Conservation (phyloP, 768 basidiomycete genomes). For the Cantharellus anzutake region DNA sequence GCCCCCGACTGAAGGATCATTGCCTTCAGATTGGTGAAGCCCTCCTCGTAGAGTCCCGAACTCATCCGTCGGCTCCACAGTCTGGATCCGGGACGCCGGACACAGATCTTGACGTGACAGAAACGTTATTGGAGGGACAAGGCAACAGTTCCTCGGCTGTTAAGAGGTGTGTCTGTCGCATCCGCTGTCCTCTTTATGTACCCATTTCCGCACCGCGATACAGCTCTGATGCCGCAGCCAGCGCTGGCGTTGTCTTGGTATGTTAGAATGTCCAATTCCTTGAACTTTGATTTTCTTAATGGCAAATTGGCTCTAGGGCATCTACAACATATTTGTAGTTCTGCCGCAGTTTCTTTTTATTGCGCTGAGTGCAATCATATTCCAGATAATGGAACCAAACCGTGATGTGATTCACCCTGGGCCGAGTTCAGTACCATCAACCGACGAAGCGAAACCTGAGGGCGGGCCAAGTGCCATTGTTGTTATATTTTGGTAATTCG, state of each 20-base stretch:
- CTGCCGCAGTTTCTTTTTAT: conserved; percentile 5
- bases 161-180: no score
- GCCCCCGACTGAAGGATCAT: neutral
- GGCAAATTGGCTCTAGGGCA: neutral
- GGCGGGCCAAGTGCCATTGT: neutral
- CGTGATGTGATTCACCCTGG: neutral
- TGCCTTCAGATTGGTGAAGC: conserved; percentile 54
- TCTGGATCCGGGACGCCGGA: no score
- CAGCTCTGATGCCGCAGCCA: conserved; percentile 13
- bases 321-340: neutral
- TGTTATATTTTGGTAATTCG: neutral
- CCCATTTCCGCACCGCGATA: no score
- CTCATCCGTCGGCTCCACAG: neutral
- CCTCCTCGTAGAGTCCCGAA: conserved; percentile 20
- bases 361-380: neutral
- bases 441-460: neutral
- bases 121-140: no score
- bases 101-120: no score
- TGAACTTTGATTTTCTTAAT: neutral
- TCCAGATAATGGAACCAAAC: conserved; percentile 1
- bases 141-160: no score
- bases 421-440: neutral
- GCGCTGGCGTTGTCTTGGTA: conserved; percentile 77
- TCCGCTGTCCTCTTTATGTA: no score
- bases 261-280: conserved; percentile 13